Evolutionary conservation across 1,139 yeast species (phyloP).

Genomic region (Blastobotrys raffinosifermentans): DNA sequence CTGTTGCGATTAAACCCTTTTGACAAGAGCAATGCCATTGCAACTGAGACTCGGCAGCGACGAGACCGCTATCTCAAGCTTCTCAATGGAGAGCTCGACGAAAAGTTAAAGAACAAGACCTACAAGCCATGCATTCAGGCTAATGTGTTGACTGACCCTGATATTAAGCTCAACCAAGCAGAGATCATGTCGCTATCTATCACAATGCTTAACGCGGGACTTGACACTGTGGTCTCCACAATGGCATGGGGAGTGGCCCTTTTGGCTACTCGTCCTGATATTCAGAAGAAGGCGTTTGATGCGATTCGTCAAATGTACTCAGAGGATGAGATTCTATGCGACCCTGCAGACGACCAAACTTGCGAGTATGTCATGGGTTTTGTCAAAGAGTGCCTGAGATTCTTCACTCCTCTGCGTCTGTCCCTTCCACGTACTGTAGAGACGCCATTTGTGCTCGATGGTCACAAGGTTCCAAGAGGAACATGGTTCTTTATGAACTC

Average conservation of each 20-base stretch:
- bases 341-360: slow-evolving; percentile 32
- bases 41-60: slow-evolving; percentile 39
- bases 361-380: slow-evolving; percentile 51
- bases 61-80: slow-evolving; percentile 48
- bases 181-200: slow-evolving; percentile 59
- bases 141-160: slow-evolving; percentile 30
- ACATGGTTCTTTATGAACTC: slow-evolving; percentile 60
- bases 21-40: slow-evolving; percentile 23
- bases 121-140: slow-evolving; percentile 42
- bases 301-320: slow-evolving; percentile 35
- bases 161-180: slow-evolving; percentile 27
- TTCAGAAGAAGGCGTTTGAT: slow-evolving; percentile 38
- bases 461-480: slow-evolving; percentile 44
- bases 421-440: slow-evolving; percentile 59
- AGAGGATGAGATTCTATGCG: slow-evolving; percentile 41
- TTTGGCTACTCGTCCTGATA: slow-evolving; percentile 40
- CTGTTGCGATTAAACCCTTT: slow-evolving; percentile 36
- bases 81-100: slow-evolving; percentile 25
- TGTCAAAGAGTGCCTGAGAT: slow-evolving; percentile 55
- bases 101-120: slow-evolving; percentile 19
- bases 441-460: slow-evolving; percentile 38
- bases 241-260: slow-evolving; percentile 52
- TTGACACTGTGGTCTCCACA: slow-evolving; percentile 63
- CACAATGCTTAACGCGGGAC: slow-evolving; percentile 72
- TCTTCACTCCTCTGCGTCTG: slow-evolving; percentile 55